These are phyloP conservation scores for Claviceps africana DNA, from an alignment of 2,329 filamentous ascomycete species.

Conservation along the genomic window DNA sequence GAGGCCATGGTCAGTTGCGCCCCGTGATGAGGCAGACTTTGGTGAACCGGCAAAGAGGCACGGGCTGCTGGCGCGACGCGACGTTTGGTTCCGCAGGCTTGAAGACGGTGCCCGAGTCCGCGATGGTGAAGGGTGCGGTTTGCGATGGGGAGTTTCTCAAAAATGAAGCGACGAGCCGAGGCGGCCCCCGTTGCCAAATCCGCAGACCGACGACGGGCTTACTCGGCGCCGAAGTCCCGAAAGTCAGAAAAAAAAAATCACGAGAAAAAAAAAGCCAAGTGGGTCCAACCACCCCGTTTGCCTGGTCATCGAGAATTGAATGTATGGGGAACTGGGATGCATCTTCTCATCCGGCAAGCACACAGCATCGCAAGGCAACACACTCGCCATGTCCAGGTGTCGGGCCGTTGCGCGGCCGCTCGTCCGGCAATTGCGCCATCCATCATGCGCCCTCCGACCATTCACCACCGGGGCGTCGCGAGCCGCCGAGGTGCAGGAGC, in stretches of 20 bases:
- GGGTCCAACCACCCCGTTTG: conserved; percentile 8
- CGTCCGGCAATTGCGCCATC: conserved; percentile 34
- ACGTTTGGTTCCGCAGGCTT: not conserved
- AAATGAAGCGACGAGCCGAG: too few relatives aligned
- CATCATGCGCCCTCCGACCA: conserved; percentile 22
- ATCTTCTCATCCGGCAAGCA: not conserved
- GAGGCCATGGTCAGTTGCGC: conserved; percentile 5
- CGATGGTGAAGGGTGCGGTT: not conserved
- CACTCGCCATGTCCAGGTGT: conserved; percentile 40
- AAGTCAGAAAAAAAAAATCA: not conserved
- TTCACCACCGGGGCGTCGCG: conserved; percentile 21
- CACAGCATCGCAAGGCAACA: not conserved
- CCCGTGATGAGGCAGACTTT: not conserved
- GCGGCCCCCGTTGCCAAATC: too few relatives aligned
- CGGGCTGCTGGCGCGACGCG: not conserved
- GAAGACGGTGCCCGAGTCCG: conserved; percentile 5
- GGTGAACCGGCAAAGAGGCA: not conserved
- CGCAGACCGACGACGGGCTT: conserved; percentile 8
- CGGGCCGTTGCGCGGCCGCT: conserved; percentile 45
- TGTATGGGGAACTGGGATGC: not conserved
- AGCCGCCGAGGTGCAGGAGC: conserved; percentile 15
- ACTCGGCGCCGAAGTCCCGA: conserved; percentile 13
- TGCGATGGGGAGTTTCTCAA: conserved; percentile 5
- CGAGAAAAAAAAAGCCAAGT: too few relatives aligned
- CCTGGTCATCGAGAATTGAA: not conserved